Base-by-base conservation (phyloP, 1,139 yeast species). In the Lodderomyces jiufengensis region DNA sequence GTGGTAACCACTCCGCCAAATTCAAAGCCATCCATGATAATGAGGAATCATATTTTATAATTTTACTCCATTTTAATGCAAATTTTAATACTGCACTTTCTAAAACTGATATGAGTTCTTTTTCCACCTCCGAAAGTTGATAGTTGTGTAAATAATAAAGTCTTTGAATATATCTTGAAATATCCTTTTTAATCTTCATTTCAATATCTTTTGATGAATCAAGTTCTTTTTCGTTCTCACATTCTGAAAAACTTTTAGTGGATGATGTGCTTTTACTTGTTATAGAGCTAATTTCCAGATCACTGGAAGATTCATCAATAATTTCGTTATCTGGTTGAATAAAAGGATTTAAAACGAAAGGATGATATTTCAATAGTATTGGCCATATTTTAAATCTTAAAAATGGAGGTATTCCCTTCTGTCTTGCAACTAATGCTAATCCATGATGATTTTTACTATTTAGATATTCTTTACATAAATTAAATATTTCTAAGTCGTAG, bases 1-100 rank as follows among this genome's bases (percentile, higher is more conserved):
- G 85, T 6, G 95, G 94, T 25, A 83, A 73, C 95, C 95, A 87
- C 56, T 87, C 95, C 2, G 95, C 94, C 36, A 90, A 63, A 8
- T 88, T 88, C 31, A 86, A 63, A 0, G 95, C 97, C 15, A 85
- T 76, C 95, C 96, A 88, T 1, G 92, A 72, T 51, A 87, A 68
- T 0, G 94, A 88, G 34, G 82, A 73, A 56, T 86, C 95, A 55
- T 88, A 90, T 43, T 81, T 81, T 40, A 85, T 74, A 42, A 81
- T 70, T 29, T 72, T 68, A 8, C 95, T 88, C 95, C 95, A 88
- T 61, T 85, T 85, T 15, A 61, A 60, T 33, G 84, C 61, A 52
- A 88, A 90, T 41, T 72, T 73, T 34, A 70, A 55, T 12, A 88
- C 73, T 1, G 95, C 72, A 26, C 66, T 64, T 49, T 82, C 82